Evolutionary conservation across 148 eudicot genomes (phyloP).

Genomic region (Cornus controversa): DNA sequence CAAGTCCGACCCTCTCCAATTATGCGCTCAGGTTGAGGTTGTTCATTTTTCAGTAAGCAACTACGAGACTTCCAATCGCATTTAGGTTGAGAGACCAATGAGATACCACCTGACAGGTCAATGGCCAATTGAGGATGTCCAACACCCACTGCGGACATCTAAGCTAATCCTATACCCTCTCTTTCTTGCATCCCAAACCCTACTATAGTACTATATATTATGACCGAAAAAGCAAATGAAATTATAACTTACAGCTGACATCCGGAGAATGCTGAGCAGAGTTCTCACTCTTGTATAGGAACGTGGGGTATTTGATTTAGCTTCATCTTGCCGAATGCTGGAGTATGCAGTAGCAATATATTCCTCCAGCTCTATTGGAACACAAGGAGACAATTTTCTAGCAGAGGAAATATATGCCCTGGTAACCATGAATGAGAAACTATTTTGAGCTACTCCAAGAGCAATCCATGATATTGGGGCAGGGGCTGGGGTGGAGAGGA

Average conservation of each 20-base stretch:
- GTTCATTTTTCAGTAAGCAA: too few species aligned
- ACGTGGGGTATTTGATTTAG: conserved; percentile 83
- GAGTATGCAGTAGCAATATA: conserved; percentile 94
- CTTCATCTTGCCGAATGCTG: conserved; percentile 92
- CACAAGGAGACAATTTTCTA: conserved; percentile 72
- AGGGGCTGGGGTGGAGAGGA: too few species aligned
- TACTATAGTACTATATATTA: background rate
- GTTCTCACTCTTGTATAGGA: conserved; percentile 96
- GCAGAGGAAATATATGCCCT: conserved; percentile 98
- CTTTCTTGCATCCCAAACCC: background rate
- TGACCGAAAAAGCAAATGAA: background rate
- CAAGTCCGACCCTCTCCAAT: background rate
- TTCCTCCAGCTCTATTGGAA: conserved; percentile 89
- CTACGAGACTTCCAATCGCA: too few species aligned
- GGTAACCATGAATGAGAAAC: conserved; percentile 13
- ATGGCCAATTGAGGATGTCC: background rate
- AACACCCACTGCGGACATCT: background rate
- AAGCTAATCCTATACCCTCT: background rate
- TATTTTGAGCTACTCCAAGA: background rate
- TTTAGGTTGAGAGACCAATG: too few species aligned
- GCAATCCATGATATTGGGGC: background rate
- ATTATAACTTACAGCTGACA: conserved; percentile 80
- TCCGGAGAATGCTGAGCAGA: conserved; percentile 92
- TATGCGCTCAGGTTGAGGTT: background rate
- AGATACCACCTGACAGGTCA: too few species aligned